Percentiles rank a stretch among this genome's conserved stretches.
phyloP scores from a whole-genome alignment of 768 basidiomycete species.

The Pluteus cervinus region DNA sequence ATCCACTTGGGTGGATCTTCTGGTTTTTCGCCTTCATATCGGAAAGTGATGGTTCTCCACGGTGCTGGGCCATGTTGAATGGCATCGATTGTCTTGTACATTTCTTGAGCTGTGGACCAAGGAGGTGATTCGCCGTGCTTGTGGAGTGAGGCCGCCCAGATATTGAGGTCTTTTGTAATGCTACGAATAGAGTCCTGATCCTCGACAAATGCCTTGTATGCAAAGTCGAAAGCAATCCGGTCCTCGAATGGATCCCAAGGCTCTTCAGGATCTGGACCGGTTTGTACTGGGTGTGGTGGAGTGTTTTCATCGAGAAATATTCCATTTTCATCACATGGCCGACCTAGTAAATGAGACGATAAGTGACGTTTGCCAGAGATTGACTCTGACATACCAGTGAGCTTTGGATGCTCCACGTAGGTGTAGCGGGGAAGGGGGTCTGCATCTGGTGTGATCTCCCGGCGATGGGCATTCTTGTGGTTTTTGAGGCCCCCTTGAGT shows the following conservation, averaged over 20 bases:
- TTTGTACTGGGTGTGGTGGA: slow-evolving; percentile 6
- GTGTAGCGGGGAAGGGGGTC: slow-evolving; percentile 6
- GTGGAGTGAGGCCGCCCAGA: slow-evolving; percentile 16
- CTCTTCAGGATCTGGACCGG: slow-evolving; percentile 12
- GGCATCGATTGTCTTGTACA: slow-evolving; percentile 17
- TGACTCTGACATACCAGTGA: slow-evolving; percentile 10
- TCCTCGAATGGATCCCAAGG: slow-evolving; percentile 21
- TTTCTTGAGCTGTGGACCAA: slow-evolving; percentile 14
- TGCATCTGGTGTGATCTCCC: slow-evolving; percentile 2
- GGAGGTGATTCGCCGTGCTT: slow-evolving; percentile 11
- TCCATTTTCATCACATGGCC: slow-evolving; percentile 11
- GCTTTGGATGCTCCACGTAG: slow-evolving; percentile 7
- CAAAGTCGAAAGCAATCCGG: slow-evolving; percentile 20
- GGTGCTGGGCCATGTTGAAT: slow-evolving; percentile 16
- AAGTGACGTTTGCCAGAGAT: neutral
- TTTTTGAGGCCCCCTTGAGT: slow-evolving; percentile 7
- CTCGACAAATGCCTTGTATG: slow-evolving; percentile 18
- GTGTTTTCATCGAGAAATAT: slow-evolving; percentile 2
- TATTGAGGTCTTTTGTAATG: slow-evolving; percentile 15
- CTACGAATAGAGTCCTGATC: slow-evolving; percentile 16
- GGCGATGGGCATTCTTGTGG: slow-evolving; percentile 7
- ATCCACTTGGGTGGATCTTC: slow-evolving; percentile 21
- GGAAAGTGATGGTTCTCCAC: slow-evolving; percentile 15
- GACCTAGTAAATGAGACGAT: slow-evolving; percentile 4
- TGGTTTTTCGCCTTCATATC: slow-evolving; percentile 15